These are phyloP conservation scores for Urtica urens DNA, from an alignment of 306 rosid genomes.

Conservation along the genomic window DNA sequence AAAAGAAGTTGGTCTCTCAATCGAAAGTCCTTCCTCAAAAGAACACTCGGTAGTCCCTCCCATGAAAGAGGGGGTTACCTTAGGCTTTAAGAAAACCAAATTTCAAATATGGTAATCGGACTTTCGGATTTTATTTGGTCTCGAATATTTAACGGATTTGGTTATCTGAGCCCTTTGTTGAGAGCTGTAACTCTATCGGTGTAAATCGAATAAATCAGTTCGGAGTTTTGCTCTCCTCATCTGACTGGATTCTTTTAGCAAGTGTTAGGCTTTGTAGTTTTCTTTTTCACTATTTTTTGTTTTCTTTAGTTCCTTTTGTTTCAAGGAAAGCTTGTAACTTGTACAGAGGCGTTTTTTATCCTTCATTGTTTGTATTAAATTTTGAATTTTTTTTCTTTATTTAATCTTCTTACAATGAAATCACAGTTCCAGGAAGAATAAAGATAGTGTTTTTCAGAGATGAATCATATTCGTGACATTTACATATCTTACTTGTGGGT, in stretches of 20 bases:
- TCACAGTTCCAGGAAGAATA: no score
- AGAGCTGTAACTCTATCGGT: not conserved
- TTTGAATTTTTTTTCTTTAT: not conserved
- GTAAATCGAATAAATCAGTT: not conserved
- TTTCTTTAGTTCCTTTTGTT: not conserved
- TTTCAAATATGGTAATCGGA: not conserved
- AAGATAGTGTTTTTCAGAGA: no score
- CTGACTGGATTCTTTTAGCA: not conserved
- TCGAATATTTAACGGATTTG: no score
- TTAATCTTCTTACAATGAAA: not conserved
- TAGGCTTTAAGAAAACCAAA: slow-evolving; percentile 40
- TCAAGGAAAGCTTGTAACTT: slow-evolving; percentile 16
- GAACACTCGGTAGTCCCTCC: slow-evolving; percentile 30
- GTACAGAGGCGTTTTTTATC: no score
- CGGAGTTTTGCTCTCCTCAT: not conserved
- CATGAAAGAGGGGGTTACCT: slow-evolving; percentile 64
- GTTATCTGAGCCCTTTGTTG: not conserved
- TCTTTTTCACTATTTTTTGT: slow-evolving; percentile 16
- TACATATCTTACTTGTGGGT: no score
- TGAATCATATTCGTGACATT: no score
- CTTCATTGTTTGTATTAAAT: not conserved
- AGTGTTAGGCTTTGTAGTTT: slow-evolving; percentile 1
- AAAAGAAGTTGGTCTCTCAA: slow-evolving; percentile 68
- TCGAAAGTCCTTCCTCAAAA: slow-evolving; percentile 57
- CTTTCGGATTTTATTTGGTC: not conserved